Evolutionary conservation across 768 basidiomycete species (phyloP).

Genomic region (Pleurotus eryngii): DNA sequence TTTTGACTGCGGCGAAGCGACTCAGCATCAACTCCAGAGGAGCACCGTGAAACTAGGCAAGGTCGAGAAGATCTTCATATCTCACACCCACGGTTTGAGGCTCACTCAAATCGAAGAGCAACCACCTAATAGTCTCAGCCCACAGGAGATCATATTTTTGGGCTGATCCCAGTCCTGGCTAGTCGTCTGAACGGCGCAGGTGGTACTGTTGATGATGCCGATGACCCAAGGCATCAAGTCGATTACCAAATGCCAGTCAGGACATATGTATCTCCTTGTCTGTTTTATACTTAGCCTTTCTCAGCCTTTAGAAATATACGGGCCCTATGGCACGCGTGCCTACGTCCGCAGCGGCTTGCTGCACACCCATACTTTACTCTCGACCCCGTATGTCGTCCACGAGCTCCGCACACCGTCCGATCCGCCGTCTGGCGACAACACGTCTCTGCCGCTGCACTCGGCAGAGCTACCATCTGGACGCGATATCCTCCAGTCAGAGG

Average conservation of each 20-base stretch:
- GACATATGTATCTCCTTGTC: background rate
- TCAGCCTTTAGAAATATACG: constrained; percentile 80
- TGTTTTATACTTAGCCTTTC: background rate
- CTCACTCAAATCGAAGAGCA: background rate
- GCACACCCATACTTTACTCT: constrained; percentile 68
- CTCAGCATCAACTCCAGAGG: constrained; percentile 74
- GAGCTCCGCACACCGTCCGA: constrained; percentile 71
- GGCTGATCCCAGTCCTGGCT: constrained; percentile 65
- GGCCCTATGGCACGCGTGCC: constrained; percentile 78
- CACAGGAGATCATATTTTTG: constrained; percentile 83
- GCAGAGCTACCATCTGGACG: constrained; percentile 59
- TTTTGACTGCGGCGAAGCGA: constrained; percentile 85
- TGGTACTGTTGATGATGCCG: constrained; percentile 51
- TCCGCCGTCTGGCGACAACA: constrained; percentile 46
- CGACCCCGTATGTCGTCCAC: constrained; percentile 73
- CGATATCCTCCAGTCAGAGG: constrained; percentile 52
- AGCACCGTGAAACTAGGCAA: constrained; percentile 74
- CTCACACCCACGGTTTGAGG: constrained; percentile 78
- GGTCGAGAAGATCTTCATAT: constrained; percentile 82
- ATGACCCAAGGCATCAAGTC: constrained; percentile 53
- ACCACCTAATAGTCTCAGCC: background rate
- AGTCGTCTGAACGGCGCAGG: constrained; percentile 73
- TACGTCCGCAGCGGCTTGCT: constrained; percentile 68
- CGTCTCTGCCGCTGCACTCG: constrained; percentile 40
- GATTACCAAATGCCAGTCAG: constrained; percentile 26